Base-by-base conservation (phyloP, 164 flowering plant species). In the Amborella trichopoda region DNA sequence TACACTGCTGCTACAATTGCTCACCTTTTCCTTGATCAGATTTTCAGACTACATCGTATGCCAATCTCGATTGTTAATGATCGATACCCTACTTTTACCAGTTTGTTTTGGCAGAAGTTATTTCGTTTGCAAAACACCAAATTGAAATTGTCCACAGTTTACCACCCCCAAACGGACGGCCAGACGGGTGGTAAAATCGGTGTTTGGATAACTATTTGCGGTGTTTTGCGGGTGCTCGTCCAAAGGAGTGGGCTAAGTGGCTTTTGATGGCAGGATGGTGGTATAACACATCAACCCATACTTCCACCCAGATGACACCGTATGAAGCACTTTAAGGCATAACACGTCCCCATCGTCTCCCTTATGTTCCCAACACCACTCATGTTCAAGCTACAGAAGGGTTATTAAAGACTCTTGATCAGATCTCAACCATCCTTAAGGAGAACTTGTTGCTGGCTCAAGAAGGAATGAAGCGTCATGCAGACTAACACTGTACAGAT, bases 221-320 rank as follows among this genome's bases (percentile, higher is more conserved):
- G 6, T 46, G 53, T 9, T 59, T 38, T 18, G 9, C 11, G 3
- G 18, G 39, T 3, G 0, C 20, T 2, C 22, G 12, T 2, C 58
- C 48, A 1, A 3, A 2, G 20, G 10, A 22, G 2, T 59, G 48
- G 53, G 10, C 22, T 0, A 30, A 25, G 2, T 53, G 44, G 34
- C 9, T 59, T 0, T 18, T 36, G 2, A 46, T 22, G 56, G 48
- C 43, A 1, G 56, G 40, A 20, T 52, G 4, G 12, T 30, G 46
- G 34, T 59, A 59, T 25, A 59, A 53, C 24, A 53, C 44, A 2
- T 13, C 32, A 9, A 21, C 21, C 3, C 51, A 58, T 25, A 16
- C 46, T 2, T 2, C 50, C 4, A 58, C 26, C 2, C 11, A 28
- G 9, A 23, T 46, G 30, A 27, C 50, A 2, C 62, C 52, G 2